Percentiles rank a stretch among this genome's conserved stretches.
Evolutionary conservation across 495 filamentous ascomycete genomes (phyloP).

Genomic region (Lepraria neglecta): DNA sequence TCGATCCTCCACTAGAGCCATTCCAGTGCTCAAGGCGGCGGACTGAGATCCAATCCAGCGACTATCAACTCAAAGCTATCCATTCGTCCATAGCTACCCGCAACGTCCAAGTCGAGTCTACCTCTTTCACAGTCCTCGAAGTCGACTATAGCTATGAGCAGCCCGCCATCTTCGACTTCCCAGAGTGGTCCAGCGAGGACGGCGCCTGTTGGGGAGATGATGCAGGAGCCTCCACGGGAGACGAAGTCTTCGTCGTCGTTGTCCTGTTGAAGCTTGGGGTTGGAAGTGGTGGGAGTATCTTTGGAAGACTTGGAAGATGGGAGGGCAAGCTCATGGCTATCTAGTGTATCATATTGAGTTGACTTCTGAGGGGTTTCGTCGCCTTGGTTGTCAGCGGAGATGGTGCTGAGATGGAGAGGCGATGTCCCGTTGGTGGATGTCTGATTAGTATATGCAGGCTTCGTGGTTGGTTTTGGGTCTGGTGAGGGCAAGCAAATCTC

Average conservation of each 20-base stretch:
- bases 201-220: constrained; percentile 72
- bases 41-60: constrained; percentile 65
- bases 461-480: not conserved
- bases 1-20: not conserved
- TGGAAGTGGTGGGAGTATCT: not conserved
- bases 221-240: constrained; percentile 73
- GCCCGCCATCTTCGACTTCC: constrained; percentile 62
- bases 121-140: constrained; percentile 60
- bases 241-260: constrained; percentile 42
- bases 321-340: constrained; percentile 21
- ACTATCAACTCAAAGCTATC: constrained; percentile 77
- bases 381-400: constrained; percentile 17
- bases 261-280: not conserved
- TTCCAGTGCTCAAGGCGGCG: constrained; percentile 49
- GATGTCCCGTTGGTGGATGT: constrained; percentile 12
- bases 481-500: constrained; percentile 47
- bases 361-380: not conserved
- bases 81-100: constrained; percentile 73
- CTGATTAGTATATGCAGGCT: not conserved
- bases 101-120: constrained; percentile 60
- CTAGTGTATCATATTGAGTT: constrained; percentile 5
- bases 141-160: constrained; percentile 49
- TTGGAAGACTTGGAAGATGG: constrained; percentile 1
- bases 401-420: constrained; percentile 9
- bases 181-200: constrained; percentile 75